Evolutionary conservation across 225 moss, liverwort and hornwort species (phyloP), one percentile per base, ranked within the genome.

Genomic region (Asterella californica): DNA sequence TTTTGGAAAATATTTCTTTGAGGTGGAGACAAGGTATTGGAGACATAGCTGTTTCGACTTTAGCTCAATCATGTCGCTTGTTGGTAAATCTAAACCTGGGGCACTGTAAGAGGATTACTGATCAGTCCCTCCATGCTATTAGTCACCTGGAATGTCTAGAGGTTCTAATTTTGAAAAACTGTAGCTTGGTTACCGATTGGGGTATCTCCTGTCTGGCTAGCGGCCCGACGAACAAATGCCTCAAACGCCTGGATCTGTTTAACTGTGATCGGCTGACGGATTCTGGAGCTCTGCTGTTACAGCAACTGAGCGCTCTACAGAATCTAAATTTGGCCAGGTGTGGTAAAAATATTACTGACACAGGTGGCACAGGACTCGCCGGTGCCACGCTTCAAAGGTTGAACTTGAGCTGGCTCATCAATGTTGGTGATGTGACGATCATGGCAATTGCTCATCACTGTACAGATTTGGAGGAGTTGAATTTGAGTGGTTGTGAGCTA

Each of bases 241-340:
- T 80, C 32, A 80, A 72, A 60, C 71, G 62, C 24, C 60, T 80
- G 45, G 72, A 80, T 73, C 80, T 80, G 2, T 72, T 59, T 70
- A 72, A 80, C 46, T 80, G 80, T 49, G 80, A 80, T n/a, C 80
- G 62, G 46, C 72, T 80, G 47, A 80, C 80, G 47, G 80, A 80
- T 73, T 57, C 32, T 18, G 80, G 80, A 38, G 80, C 80, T 52
- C 14, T 80, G 30, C 15, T 72, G 60, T 73, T 80, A 37, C 60
- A 72, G 80, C 71, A 73, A 72, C 54, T 80, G 29, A 62, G 59
- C 32, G 72, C 72, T 29, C 80, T 80, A 53, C 38, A 80, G 25
- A 22, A 19, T 22, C 47, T 80, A 12, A 80, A 48, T 61, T n/a
- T 80, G 57, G 72, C 71, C 0, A 72, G 73, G 47, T 80, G 80